Percentiles rank a stretch among this genome's conserved stretches.
These are phyloP conservation scores for Ailanthus altissimus DNA, from an alignment of 345 rosid species.

Conservation along the genomic window DNA sequence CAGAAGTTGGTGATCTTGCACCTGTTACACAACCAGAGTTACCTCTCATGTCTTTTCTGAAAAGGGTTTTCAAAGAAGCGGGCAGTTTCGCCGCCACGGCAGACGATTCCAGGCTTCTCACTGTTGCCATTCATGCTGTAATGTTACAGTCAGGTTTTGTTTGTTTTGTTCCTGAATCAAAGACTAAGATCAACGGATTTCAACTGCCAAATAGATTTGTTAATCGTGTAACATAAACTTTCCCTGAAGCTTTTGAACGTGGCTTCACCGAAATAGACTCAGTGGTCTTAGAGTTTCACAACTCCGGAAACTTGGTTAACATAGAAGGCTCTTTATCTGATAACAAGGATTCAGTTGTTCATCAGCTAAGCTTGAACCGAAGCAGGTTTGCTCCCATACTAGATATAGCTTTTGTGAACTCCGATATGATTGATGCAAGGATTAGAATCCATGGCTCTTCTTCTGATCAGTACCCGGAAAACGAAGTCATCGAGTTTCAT, in stretches of 20 bases:
- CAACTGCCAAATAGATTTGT: background rate
- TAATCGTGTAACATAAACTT: constrained; percentile 12
- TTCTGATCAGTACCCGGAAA: constrained; percentile 5
- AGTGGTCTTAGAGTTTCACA: constrained; percentile 14
- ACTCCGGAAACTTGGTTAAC: constrained; percentile 9
- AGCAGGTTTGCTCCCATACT: constrained; percentile 8
- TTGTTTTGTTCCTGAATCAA: constrained; percentile 25
- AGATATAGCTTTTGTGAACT: constrained; percentile 6
- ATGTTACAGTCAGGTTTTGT: constrained; percentile 27
- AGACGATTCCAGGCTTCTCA: constrained; percentile 14
- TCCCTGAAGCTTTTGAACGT: constrained; percentile 11
- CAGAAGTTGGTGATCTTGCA: background rate
- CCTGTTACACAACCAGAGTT: background rate
- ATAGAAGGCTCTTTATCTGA: constrained; percentile 9
- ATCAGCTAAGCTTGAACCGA: constrained; percentile 17
- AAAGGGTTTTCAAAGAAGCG: constrained; percentile 23
- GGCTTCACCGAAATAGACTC: background rate
- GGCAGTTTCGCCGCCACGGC: background rate
- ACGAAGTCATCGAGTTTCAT: constrained; percentile 23
- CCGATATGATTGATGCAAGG: constrained; percentile 15
- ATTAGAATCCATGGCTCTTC: constrained; percentile 5
- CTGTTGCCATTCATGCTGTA: constrained; percentile 20
- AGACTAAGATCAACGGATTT: no score
- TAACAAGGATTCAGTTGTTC: background rate
- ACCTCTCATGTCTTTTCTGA: constrained; percentile 7